Conservation (phyloP, 2,329 filamentous ascomycete species). For the Periconia sp. region DNA sequence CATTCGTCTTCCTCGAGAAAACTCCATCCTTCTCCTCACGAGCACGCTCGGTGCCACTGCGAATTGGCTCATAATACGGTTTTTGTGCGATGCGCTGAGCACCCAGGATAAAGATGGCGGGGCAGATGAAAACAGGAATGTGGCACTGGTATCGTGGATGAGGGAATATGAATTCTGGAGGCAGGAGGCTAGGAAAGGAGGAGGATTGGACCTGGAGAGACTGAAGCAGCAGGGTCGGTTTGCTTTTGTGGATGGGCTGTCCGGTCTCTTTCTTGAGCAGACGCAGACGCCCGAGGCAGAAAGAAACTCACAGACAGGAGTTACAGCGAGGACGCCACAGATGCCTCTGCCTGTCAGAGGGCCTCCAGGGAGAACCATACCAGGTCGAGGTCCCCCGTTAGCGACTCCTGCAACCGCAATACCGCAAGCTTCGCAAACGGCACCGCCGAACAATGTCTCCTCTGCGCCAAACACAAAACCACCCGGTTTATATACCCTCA, state of each 20-base stretch:
- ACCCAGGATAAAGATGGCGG: slow-evolving; percentile 34
- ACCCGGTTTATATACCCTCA: slow-evolving; percentile 26
- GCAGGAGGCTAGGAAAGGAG: slow-evolving; percentile 70
- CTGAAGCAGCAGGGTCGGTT: slow-evolving; percentile 66
- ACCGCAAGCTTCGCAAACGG: slow-evolving; percentile 6
- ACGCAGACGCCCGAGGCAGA: neutral
- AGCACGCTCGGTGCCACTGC: slow-evolving; percentile 61
- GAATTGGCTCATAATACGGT: slow-evolving; percentile 64
- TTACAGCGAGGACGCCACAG: slow-evolving; percentile 6
- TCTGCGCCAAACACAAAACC: neutral
- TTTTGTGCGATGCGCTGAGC: slow-evolving; percentile 55
- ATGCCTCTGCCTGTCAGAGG: slow-evolving; percentile 22
- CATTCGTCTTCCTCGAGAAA: slow-evolving; percentile 62
- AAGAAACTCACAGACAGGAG: neutral
- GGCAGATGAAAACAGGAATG: slow-evolving; percentile 49
- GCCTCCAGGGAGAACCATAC: slow-evolving; percentile 18
- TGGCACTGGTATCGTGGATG: slow-evolving; percentile 85
- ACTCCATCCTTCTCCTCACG: slow-evolving; percentile 70
- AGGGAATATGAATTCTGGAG: slow-evolving; percentile 81
- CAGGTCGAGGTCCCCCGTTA: slow-evolving; percentile 5
- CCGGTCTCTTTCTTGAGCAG: slow-evolving; percentile 56
- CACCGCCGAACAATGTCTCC: neutral
- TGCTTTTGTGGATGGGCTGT: slow-evolving; percentile 77
- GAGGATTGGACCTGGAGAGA: slow-evolving; percentile 73
- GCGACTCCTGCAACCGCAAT: neutral